A percentile compares a stretch with the other conserved stretches of the same genome.
Conservation (phyloP, 352 stramenopile species). For the Phytophthora pistaciae region DNA sequence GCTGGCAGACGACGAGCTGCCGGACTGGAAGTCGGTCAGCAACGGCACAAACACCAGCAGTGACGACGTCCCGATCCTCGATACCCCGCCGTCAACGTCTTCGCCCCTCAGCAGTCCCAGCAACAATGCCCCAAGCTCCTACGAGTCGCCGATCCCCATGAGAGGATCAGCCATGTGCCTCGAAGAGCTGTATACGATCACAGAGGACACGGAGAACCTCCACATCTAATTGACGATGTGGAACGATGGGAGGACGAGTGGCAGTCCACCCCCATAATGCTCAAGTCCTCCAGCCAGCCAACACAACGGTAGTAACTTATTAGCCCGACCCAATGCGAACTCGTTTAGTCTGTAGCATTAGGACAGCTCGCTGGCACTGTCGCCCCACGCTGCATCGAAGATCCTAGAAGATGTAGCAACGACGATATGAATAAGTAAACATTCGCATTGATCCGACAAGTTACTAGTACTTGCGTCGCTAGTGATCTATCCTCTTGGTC, state of each 20-base stretch:
- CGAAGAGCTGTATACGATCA: slow-evolving; percentile 69
- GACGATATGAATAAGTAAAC: background rate
- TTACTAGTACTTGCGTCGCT: background rate
- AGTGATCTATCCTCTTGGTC: slow-evolving; percentile 18
- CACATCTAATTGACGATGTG: slow-evolving; percentile 23
- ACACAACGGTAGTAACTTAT: slow-evolving; percentile 19
- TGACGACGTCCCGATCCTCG: slow-evolving; percentile 32
- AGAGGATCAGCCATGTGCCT: slow-evolving; percentile 40
- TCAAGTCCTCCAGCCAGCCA: background rate
- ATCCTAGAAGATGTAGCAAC: slow-evolving; percentile 22
- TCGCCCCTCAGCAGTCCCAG: slow-evolving; percentile 4
- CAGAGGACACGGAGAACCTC: slow-evolving; percentile 50
- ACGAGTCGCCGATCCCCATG: slow-evolving; percentile 31
- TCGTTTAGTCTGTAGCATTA: slow-evolving; percentile 1
- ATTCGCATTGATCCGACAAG: slow-evolving; percentile 3
- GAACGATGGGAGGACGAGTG: slow-evolving; percentile 11
- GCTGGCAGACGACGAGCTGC: slow-evolving; percentile 27
- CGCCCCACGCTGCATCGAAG: slow-evolving; percentile 9
- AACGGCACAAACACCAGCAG: slow-evolving; percentile 14
- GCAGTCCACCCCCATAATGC: slow-evolving; percentile 7
- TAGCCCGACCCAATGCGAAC: background rate
- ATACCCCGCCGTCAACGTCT: slow-evolving; percentile 24
- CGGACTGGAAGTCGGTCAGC: slow-evolving; percentile 33
- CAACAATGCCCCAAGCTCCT: background rate
- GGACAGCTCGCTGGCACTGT: slow-evolving; percentile 1